phyloP scores from a whole-genome alignment of 345 rosid genomes.

The Syzygium jambos region DNA sequence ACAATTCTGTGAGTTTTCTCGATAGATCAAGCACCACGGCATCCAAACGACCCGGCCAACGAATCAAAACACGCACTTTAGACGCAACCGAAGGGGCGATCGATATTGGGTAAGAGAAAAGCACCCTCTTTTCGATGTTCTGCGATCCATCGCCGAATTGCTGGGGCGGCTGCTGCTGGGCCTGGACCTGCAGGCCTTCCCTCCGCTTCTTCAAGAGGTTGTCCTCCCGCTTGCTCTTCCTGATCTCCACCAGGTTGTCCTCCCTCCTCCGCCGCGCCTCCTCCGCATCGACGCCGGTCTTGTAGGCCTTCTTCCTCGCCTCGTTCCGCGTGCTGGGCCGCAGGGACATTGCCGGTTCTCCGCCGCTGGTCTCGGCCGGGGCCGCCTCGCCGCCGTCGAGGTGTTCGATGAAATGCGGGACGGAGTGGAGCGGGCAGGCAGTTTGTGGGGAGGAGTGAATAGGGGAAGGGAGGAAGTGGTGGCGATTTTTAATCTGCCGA shows the following conservation, averaged over 20 bases:
- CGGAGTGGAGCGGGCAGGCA: neutral
- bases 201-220: slow-evolving; percentile 65
- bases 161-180: slow-evolving; percentile 23
- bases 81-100: neutral
- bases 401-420: neutral
- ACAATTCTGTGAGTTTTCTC: neutral
- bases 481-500: neutral
- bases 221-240: slow-evolving; percentile 68
- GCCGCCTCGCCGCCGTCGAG: neutral
- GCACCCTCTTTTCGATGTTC: slow-evolving; percentile 60
- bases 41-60: neutral
- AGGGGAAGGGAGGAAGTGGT: neutral
- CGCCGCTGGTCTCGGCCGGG: neutral
- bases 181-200: slow-evolving; percentile 50
- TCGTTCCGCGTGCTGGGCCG: slow-evolving; percentile 55
- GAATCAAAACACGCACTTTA: neutral
- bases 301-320: slow-evolving; percentile 65
- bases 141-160: slow-evolving; percentile 25
- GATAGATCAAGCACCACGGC: neutral
- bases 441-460: neutral
- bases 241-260: slow-evolving; percentile 74
- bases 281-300: slow-evolving; percentile 68
- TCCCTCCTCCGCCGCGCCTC: slow-evolving; percentile 69
- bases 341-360: slow-evolving; percentile 31
- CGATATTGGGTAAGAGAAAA: neutral